A percentile compares a stretch with the other conserved stretches of the same genome.
Evolutionary conservation across 2,329 filamentous ascomycete genomes (phyloP).

Genomic region (Pseudogymnoascus sp.): DNA sequence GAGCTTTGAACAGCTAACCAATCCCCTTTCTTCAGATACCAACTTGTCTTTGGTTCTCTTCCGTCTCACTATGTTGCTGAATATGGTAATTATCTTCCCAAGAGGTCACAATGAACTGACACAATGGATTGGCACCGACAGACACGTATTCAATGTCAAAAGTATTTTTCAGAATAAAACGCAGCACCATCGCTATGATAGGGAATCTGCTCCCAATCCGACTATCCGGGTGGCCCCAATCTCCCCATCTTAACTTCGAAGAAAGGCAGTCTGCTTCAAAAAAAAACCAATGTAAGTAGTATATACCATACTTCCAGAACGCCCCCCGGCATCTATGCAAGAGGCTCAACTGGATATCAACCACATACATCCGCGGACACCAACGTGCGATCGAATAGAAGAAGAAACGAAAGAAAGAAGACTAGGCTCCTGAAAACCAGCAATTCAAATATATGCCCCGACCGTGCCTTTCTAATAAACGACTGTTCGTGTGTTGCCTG

Average conservation of each 20-base stretch:
- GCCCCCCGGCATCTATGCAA: conserved; percentile 7
- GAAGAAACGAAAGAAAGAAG: not conserved
- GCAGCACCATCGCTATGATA: not conserved
- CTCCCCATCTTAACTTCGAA: not conserved
- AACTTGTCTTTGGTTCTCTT: not conserved
- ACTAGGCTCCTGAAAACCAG: not conserved
- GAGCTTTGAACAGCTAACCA: not conserved
- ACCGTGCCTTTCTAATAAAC: conserved; percentile 4
- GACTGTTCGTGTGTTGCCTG: not conserved
- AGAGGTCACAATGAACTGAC: not conserved
- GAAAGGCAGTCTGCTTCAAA: not conserved
- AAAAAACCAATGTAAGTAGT: not conserved
- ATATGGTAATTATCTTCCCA: too few relatives aligned
- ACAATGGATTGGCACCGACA: not conserved
- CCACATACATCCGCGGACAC: conserved; percentile 1
- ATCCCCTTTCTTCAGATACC: not conserved
- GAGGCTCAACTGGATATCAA: conserved; percentile 9
- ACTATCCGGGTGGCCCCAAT: not conserved
- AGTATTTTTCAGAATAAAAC: not conserved
- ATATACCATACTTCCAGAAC: conserved; percentile 9
- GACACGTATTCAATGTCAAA: not conserved
- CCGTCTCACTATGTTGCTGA: not conserved
- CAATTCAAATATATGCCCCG: not conserved
- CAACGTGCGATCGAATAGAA: not conserved
- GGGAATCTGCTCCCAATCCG: not conserved